Evolutionary conservation across 225 moss, liverwort and hornwort genomes (phyloP).

Genomic region (Pseudisothecium myosuroides): DNA sequence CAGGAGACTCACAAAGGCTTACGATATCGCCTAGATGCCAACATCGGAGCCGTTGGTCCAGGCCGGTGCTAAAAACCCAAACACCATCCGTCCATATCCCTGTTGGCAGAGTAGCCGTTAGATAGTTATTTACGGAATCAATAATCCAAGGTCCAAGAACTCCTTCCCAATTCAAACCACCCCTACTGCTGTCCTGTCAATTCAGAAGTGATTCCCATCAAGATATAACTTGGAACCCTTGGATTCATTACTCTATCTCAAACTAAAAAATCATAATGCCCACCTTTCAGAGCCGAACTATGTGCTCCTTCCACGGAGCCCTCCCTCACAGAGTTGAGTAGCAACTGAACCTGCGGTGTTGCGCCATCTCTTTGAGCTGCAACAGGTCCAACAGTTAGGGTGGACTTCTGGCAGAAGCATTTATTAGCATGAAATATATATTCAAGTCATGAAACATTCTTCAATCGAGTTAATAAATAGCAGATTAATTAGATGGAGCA

Average conservation of each 20-base stretch:
- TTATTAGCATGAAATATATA: not conserved
- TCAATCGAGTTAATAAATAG: not conserved
- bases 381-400: not conserved
- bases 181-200: not conserved
- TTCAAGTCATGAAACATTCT: not conserved
- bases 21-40: constrained; percentile 36
- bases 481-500: not conserved
- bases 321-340: not conserved
- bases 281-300: constrained; percentile 36
- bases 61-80: constrained; percentile 88
- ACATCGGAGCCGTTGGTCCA: constrained; percentile 82
- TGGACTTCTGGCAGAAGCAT: not conserved
- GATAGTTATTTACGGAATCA: not conserved
- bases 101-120: constrained; percentile 8
- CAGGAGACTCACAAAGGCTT: not conserved
- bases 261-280: not conserved
- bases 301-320: constrained; percentile 27
- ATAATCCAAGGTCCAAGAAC: not conserved
- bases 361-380: not conserved
- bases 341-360: not conserved
- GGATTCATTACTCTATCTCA: not conserved
- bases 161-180: not conserved
- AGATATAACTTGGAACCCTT: not conserved
- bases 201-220: not conserved
- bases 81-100: constrained; percentile 91